Percentiles rank a stretch among this genome's conserved stretches.
These are phyloP conservation scores for Fragilaria crotonensis DNA, from an alignment of 108 stramenopile species.

Conservation along the genomic window DNA sequence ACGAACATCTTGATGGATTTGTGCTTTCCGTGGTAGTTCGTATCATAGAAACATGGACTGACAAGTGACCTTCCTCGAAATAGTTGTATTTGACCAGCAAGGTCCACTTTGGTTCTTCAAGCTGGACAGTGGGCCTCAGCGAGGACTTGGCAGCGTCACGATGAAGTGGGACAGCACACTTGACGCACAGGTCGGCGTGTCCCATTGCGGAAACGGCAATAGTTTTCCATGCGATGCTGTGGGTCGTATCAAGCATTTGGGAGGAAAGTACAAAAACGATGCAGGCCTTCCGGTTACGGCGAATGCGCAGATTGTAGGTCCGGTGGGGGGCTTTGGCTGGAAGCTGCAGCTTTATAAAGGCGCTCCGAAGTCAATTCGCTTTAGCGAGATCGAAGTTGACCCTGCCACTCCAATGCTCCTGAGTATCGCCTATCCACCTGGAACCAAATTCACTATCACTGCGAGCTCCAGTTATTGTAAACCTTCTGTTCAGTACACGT, in stretches of 20 bases:
- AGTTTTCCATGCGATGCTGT: constrained; percentile 1
- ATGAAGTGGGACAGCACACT: constrained; percentile 16
- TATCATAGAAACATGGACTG: no score
- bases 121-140: constrained; percentile 14
- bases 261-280: constrained; percentile 8
- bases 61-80: no score
- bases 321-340: constrained; percentile 26
- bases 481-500: no score
- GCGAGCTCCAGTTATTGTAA: no score
- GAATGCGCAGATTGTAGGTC: constrained; percentile 15
- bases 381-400: no score
- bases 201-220: constrained; percentile 11
- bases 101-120: constrained; percentile 21
- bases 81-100: constrained; percentile 16
- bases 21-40: no score
- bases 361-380: no score
- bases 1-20: no score
- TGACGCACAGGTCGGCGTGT: constrained; percentile 9
- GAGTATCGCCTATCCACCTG: neutral
- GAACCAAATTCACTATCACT: constrained; percentile 3
- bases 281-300: constrained; percentile 22
- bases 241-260: constrained; percentile 19
- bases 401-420: neutral
- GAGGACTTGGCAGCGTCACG: constrained; percentile 16
- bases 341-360: constrained; percentile 17